Evolutionary conservation across 495 filamentous ascomycete species (phyloP), one percentile per base, ranked within the genome.

Genomic region (Aspergillus biplanus): DNA sequence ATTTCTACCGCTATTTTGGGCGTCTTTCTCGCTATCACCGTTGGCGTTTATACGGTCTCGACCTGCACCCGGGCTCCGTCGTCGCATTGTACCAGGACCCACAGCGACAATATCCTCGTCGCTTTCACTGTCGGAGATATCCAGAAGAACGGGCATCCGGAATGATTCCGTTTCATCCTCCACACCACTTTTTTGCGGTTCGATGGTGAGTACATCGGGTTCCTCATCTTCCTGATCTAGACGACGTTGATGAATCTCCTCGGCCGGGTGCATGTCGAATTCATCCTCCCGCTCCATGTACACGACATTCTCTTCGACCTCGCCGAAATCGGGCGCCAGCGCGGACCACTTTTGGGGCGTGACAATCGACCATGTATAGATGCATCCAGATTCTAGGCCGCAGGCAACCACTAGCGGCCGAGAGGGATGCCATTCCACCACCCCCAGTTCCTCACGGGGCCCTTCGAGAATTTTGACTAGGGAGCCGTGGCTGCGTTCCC

Each of bases 221-320:
- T 89, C 87, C 65, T 94, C 91, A 70, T 97, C 93, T 73, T 99
- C 95, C 50, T 88, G 79, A 70, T 97, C 92, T 5, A 97, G 79
- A 32, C 92, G 83, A 15, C 93, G 88, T 73, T 97, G 96, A 67
- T 96, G 91, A 16, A 97, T 90, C 73, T 98, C 95, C 71, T 97
- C 93, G 31, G 93, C 89, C 0, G 93, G 93, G 68, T 97, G 94
- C 60, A 98, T 94, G 70, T 99, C 95, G 66, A 98, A 99, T 69
- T 99, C 95, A 69, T 98, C 96, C 77, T 98, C 95, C 33, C 85
- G 84, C 72, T 99, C 95, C 42, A 94, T 83, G 70, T 98, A 98
- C 75, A 97, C 93, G 11, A 97, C 92, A 62, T 98, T 98, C 75
- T 98, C 96, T 77, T 99, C 95, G 9, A 99, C 92, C 74, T 99